Conservation (phyloP, 2,329 filamentous ascomycete species). For the Trichoderma sp. region DNA sequence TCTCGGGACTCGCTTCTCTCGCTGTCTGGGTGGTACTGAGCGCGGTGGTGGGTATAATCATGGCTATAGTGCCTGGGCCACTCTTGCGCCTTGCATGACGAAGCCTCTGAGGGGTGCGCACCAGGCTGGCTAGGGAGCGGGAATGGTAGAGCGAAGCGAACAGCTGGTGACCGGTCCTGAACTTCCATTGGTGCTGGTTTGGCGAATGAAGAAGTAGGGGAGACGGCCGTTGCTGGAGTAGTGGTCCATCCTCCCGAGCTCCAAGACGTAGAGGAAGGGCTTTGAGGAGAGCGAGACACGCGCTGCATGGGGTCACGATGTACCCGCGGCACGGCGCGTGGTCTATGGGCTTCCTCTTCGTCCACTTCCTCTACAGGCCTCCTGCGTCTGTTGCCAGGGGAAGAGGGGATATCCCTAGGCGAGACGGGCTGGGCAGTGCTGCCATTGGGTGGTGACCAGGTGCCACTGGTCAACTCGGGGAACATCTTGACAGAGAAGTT, state of each 20-base stretch:
- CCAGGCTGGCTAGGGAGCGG: constrained; percentile 35
- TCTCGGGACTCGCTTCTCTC: no score
- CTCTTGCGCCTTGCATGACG: neutral
- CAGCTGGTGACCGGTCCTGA: constrained; percentile 40
- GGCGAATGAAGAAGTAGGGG: constrained; percentile 20
- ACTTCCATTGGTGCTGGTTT: constrained; percentile 41
- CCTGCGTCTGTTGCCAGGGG: constrained; percentile 52
- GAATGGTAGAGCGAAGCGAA: constrained; percentile 46
- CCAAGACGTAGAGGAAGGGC: constrained; percentile 9
- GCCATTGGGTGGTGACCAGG: constrained; percentile 2
- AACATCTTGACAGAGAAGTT: constrained; percentile 44
- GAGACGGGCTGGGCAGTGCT: constrained; percentile 37
- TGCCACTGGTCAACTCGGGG: constrained; percentile 47
- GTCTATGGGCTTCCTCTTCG: constrained; percentile 44
- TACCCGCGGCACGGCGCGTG: constrained; percentile 50
- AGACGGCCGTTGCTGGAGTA: constrained; percentile 31
- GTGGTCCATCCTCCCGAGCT: constrained; percentile 42
- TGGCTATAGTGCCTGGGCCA: constrained; percentile 33
- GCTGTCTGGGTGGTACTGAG: no score
- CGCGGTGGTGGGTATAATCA: constrained; percentile 40
- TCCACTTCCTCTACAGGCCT: constrained; percentile 49
- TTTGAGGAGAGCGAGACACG: constrained; percentile 12
- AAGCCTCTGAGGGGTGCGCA: neutral
- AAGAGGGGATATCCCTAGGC: constrained; percentile 52
- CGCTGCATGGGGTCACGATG: constrained; percentile 44